Conservation (phyloP, 495 filamentous ascomycete species). For the Coniosporium apollinis region DNA sequence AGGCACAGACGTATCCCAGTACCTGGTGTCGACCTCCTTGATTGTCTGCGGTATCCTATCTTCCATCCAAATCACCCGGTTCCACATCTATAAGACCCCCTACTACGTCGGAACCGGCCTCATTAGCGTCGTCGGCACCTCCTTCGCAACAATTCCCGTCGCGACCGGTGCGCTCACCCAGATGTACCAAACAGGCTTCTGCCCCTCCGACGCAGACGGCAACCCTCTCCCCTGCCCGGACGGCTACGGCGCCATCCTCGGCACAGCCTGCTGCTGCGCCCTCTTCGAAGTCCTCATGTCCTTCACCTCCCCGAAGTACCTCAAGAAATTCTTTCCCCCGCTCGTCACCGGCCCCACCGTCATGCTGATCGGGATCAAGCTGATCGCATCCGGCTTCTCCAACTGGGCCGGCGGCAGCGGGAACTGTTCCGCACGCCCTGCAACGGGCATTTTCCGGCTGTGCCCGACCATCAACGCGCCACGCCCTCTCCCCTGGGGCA, state of each 20-base stretch:
- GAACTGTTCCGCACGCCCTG: slow-evolving; percentile 38
- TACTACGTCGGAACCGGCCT: slow-evolving; percentile 81
- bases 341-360: slow-evolving; percentile 79
- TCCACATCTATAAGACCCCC: slow-evolving; percentile 61
- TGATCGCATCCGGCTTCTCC: slow-evolving; percentile 62
- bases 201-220: slow-evolving; percentile 45
- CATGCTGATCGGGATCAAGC: slow-evolving; percentile 54
- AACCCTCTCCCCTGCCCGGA: slow-evolving; percentile 61
- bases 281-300: slow-evolving; percentile 59
- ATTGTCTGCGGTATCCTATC: slow-evolving; percentile 75
- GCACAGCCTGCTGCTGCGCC: slow-evolving; percentile 53
- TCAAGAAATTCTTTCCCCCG: slow-evolving; percentile 72
- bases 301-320: slow-evolving; percentile 50
- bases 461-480: slow-evolving; percentile 62
- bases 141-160: slow-evolving; percentile 76
- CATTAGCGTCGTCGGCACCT: slow-evolving; percentile 80
- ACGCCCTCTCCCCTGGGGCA: slow-evolving; percentile 75
- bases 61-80: slow-evolving; percentile 67
- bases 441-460: slow-evolving; percentile 36
- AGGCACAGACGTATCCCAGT: slow-evolving; percentile 40
- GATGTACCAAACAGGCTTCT: slow-evolving; percentile 75
- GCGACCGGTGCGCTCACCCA: slow-evolving; percentile 60
- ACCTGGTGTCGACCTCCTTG: slow-evolving; percentile 78
- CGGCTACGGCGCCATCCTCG: slow-evolving; percentile 72
- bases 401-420: slow-evolving; percentile 73